Base-by-base conservation (phyloP, 2,329 filamentous ascomycete genomes). In the Penicillium sp. region DNA sequence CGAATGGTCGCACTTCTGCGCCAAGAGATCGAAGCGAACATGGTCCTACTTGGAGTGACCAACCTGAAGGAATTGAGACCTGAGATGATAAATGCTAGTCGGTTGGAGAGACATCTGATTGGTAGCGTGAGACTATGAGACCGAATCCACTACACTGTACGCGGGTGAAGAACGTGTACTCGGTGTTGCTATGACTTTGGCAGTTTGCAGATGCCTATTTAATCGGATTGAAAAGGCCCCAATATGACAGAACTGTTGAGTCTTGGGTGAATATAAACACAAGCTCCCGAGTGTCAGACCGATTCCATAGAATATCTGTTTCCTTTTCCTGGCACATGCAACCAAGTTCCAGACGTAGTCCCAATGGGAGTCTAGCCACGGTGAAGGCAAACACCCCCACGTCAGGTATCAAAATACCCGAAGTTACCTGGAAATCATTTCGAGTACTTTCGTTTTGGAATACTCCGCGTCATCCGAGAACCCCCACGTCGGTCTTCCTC, bases 1-100 rank as follows among this genome's bases (percentile, higher is more conserved):
- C 80, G 71, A 1, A 64, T 71, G 58, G 46, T 73, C 7, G 53
- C 68, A 8, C 69, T 73, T 13, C 47, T 73, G 24, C 61, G 67
- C 14, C 65, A 69, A 9, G 71, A 74, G 52, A 67, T 72, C 13
- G 67, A 71, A 50, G 51, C 59, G 13, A 74, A 74, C 44, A 73
- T 74, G 71, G 67, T 68, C 0, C 62, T 73, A 34, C 48, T 69
- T 4, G 70, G 71, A 2, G 71, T 58, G 1, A 71, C 57, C 0
- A 67, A 43, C 16, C 52, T 71, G 2, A 53, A 55, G 1, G 68
- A 71, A 18, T 24, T 74, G 6, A 59, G 56, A 6, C 62, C 66
- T 5, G 66, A 66, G 34, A 63, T 72, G 63, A 47, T 73, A 2
- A 74, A 74, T 54, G 57, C 67, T 2, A 59, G 62, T 49, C 65